Percentiles rank a stretch among this genome's conserved stretches.
Conservation (phyloP, 805 yeast species). For the Priceomyces fermenticarens region DNA sequence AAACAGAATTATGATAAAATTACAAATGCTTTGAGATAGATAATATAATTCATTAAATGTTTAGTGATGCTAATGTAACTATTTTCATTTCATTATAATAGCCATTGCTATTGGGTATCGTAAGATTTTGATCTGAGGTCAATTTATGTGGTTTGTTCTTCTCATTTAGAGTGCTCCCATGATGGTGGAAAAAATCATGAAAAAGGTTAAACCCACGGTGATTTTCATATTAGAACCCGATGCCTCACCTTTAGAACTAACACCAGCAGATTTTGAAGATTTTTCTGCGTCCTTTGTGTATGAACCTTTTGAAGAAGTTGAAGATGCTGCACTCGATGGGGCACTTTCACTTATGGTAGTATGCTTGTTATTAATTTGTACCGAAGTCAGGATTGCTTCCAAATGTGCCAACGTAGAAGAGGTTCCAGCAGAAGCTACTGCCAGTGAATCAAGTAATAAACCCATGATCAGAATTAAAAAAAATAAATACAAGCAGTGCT, state of each 20-base stretch:
- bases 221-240: conserved; percentile 1
- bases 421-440: background rate
- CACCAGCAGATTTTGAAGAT: background rate
- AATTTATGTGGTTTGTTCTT: background rate
- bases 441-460: conserved; percentile 2
- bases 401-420: no score
- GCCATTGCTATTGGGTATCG: background rate
- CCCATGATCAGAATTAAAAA: background rate
- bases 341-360: background rate
- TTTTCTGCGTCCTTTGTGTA: background rate
- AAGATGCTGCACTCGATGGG: background rate
- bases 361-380: no score
- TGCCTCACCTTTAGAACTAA: conserved; percentile 1
- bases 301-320: conserved; percentile 2
- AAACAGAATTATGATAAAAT: conserved; percentile 9
- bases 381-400: no score
- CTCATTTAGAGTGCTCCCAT: conserved; percentile 4
- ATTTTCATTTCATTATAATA: background rate
- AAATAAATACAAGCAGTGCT: no score
- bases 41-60: background rate
- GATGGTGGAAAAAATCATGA: conserved; percentile 2
- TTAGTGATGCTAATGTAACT: background rate
- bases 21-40: no score
- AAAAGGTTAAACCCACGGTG: conserved; percentile 3
- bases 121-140: background rate